Evolutionary conservation across 2,329 filamentous ascomycete genomes (phyloP), one percentile per base, ranked within the genome.

Genomic region (Zymoseptoria passerinii): DNA sequence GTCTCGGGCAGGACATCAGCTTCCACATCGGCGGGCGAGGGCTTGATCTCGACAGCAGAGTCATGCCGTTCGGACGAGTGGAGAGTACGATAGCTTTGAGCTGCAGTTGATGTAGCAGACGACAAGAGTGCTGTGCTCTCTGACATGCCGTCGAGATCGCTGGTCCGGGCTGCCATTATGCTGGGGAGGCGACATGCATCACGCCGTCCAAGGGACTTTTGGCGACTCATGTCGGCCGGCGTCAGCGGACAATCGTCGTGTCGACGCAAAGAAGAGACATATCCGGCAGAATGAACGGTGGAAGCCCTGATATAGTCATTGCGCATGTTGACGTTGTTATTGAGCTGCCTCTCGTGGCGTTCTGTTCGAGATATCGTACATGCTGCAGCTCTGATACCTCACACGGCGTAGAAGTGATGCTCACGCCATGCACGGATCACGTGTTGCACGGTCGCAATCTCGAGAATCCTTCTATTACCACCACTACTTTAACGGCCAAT

Each of bases 1-100:
- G 82, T 81, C 64, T 86, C 83, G 1, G 80, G 83, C 0, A 85
- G 68, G 4, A 84, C 80, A 61, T 82, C 79, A 63, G 84, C 80
- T 66, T 86, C 82, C 58, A 85, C 48, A 19, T 65, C 55, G 8
- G 59, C 52, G n/a, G 63, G 63, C 4, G 59, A 55, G 8, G 56
- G 59, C 52, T 63, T 59, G 16, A 50, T 10, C 13, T 58, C 57
- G 40, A 53, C 28, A 9, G 51, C 28, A 18, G 57, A 53, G 5
- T 60, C 59, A 48, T 60, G 53, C 19, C 56, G 50, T 13, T 62
- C 61, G 27, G 57, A 40, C 28, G 51, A 40, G 44, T 56, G 56
- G 18, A 59, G 57, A n/a, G 63, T 53, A 6, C 54, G 54, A 52
- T 61, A 60, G 54, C 40, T 50, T 16, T 56, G 40, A 44, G 51